A percentile compares a stretch with the other conserved stretches of the same genome.
Conservation (phyloP, 1,284 basidiomycete species). For the Boletus semigastroideus region DNA sequence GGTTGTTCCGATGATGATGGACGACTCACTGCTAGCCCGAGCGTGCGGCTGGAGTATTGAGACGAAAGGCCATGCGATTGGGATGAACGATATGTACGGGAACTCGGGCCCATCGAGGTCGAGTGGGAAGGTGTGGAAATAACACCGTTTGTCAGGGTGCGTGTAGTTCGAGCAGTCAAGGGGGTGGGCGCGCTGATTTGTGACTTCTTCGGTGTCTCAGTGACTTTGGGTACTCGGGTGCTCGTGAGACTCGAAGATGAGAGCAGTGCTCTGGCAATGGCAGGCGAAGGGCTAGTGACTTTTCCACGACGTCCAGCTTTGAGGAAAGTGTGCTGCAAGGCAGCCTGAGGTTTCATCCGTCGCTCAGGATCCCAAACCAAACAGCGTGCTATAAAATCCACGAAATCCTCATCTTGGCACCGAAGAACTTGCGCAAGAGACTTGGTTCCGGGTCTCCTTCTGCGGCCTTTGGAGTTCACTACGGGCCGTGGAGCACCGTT, state of each 20-base stretch:
- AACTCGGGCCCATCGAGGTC: conserved; percentile 47
- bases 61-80: conserved; percentile 53
- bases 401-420: conserved; percentile 85
- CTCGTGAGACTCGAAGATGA: conserved; percentile 51
- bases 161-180: conserved; percentile 67
- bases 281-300: conserved; percentile 43
- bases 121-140: conserved; percentile 59
- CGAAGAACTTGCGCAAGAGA: conserved; percentile 87
- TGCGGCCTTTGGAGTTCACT: conserved; percentile 94
- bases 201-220: conserved; percentile 82
- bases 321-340: conserved; percentile 90
- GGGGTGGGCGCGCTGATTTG: conserved; percentile 84
- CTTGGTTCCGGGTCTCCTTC: conserved; percentile 89
- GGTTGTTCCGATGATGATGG: conserved; percentile 37
- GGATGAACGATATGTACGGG: conserved; percentile 54
- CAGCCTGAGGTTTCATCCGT: conserved; percentile 91
- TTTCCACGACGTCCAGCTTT: conserved; percentile 61
- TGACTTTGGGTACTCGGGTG: conserved; percentile 53
- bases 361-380: conserved; percentile 98
- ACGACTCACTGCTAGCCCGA: conserved; percentile 49
- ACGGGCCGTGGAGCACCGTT: conserved; percentile 91
- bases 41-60: conserved; percentile 52
- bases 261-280: conserved; percentile 48
- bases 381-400: conserved; percentile 94
- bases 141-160: conserved; percentile 48